These are phyloP conservation scores for Suhomyces guaymorum DNA, from an alignment of 1,139 yeast genomes.

Conservation along the genomic window DNA sequence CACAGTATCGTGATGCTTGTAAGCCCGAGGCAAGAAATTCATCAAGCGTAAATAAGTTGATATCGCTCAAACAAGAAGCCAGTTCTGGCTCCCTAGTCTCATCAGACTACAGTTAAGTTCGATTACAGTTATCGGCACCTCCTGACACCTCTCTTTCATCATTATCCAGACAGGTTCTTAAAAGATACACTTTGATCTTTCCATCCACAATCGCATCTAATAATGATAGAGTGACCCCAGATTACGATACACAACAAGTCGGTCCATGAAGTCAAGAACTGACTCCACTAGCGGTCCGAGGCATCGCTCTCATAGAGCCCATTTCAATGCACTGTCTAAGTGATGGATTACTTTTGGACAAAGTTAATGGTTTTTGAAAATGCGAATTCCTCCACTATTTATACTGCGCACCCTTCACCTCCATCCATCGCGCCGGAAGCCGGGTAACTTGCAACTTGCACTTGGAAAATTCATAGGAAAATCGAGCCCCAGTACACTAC, in stretches of 20 bases:
- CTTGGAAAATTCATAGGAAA: slow-evolving; percentile 8
- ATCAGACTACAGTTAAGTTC: no score
- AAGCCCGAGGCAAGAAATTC: no score
- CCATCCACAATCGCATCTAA: slow-evolving; percentile 51
- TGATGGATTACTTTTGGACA: slow-evolving; percentile 57
- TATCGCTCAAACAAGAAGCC: no score
- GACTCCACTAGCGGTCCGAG: slow-evolving; percentile 26
- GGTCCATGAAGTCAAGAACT: slow-evolving; percentile 29
- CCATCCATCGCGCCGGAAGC: slow-evolving; percentile 9
- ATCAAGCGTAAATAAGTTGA: no score
- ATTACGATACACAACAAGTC: slow-evolving; percentile 13
- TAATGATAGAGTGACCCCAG: slow-evolving; percentile 22
- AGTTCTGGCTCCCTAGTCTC: no score
- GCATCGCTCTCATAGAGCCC: slow-evolving; percentile 22
- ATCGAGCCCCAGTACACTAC: slow-evolving; percentile 11
- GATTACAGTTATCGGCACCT: slow-evolving; percentile 38
- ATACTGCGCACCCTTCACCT: slow-evolving; percentile 5
- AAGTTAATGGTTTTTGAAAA: slow-evolving; percentile 34
- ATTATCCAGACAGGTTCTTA: slow-evolving; percentile 56
- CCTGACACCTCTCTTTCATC: slow-evolving; percentile 59
- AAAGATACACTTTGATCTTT: slow-evolving; percentile 43
- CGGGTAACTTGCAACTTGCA: slow-evolving; percentile 16
- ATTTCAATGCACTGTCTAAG: slow-evolving; percentile 50
- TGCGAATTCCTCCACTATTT: slow-evolving; percentile 7
- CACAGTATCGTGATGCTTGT: no score